A percentile compares a stretch with the other conserved stretches of the same genome.
Evolutionary conservation across 768 basidiomycete genomes (phyloP).

Genomic region (Pholiota conissans): DNA sequence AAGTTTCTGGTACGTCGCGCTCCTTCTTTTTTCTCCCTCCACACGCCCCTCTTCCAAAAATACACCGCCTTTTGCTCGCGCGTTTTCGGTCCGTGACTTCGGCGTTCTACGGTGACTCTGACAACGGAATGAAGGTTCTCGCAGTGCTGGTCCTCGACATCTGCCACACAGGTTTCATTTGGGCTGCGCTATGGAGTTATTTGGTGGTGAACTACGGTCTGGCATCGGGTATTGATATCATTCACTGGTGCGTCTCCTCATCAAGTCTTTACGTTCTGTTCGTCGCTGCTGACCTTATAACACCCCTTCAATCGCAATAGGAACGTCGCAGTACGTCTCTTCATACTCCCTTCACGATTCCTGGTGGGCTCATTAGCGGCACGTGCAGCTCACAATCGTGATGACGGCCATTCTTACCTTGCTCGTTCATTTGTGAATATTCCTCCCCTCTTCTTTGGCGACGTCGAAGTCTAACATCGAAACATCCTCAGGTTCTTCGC

Average conservation of each 20-base stretch:
- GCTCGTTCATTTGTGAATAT: conserved; percentile 26
- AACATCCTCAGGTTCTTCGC: conserved; percentile 32
- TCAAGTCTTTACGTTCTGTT: background rate
- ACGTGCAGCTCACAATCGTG: conserved; percentile 24
- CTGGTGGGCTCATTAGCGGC: background rate
- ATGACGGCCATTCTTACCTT: conserved; percentile 32
- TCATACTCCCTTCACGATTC: background rate
- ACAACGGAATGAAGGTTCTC: conserved; percentile 23
- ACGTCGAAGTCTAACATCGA: background rate
- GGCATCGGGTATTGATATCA: conserved; percentile 25
- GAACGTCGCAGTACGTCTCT: conserved; percentile 17
- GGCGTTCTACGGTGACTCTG: background rate
- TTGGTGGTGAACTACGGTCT: conserved; percentile 33
- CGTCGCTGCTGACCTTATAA: background rate
- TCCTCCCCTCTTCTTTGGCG: background rate
- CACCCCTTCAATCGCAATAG: background rate
- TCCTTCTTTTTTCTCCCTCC: background rate
- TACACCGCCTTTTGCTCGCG: background rate
- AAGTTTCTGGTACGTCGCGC: conserved; percentile 28
- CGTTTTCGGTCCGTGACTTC: background rate
- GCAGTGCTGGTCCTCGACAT: conserved; percentile 38
- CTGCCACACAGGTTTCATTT: conserved; percentile 37
- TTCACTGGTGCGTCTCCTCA: conserved; percentile 31
- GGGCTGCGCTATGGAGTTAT: conserved; percentile 39
- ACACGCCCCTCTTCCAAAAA: background rate